Evolutionary conservation across 2,329 filamentous ascomycete species (phyloP).

Genomic region (Pseudopithomyces maydicus): DNA sequence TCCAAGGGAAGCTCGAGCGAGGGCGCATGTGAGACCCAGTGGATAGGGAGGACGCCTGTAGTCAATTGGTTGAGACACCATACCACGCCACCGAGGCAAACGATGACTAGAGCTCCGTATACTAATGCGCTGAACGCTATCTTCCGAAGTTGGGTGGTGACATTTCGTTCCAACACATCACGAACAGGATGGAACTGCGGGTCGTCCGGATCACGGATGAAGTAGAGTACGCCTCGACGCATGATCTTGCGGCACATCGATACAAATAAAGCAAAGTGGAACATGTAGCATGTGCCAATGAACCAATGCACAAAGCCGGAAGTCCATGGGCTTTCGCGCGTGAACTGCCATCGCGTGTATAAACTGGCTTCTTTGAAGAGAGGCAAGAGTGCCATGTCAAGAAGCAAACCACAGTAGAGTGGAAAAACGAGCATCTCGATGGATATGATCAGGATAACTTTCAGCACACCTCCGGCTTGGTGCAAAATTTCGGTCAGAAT

Average conservation of each 20-base stretch:
- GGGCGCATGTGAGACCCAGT: conserved; percentile 91
- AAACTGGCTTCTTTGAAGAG: conserved; percentile 84
- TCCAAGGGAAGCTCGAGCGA: conserved; percentile 94
- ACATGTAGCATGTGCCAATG: conserved; percentile 98
- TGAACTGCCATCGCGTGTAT: conserved; percentile 77
- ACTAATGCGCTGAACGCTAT: conserved; percentile 96
- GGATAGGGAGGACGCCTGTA: conserved; percentile 79
- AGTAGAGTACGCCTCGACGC: conserved; percentile 93
- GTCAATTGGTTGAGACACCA: conserved; percentile 80
- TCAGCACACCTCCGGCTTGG: conserved; percentile 95
- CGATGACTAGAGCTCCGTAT: conserved; percentile 88
- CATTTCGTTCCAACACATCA: conserved; percentile 90
- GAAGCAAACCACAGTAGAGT: conserved; percentile 88
- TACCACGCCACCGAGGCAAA: conserved; percentile 93
- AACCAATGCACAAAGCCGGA: conserved; percentile 99
- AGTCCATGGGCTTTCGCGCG: conserved; percentile 77
- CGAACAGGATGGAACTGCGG: conserved; percentile 97
- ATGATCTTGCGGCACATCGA: conserved; percentile 99
- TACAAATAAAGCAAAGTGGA: conserved; percentile 97
- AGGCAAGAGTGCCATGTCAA: conserved; percentile 86
- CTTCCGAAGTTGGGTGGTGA: conserved; percentile 91
- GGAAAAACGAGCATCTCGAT: conserved; percentile 99
- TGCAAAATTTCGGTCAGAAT: conserved; percentile 80
- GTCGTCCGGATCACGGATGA: conserved; percentile 97
- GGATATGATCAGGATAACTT: conserved; percentile 96